These are phyloP conservation scores for Zopfochytrium polystomum DNA, from an alignment of 371 early-diverging fungal species.

Conservation along the genomic window DNA sequence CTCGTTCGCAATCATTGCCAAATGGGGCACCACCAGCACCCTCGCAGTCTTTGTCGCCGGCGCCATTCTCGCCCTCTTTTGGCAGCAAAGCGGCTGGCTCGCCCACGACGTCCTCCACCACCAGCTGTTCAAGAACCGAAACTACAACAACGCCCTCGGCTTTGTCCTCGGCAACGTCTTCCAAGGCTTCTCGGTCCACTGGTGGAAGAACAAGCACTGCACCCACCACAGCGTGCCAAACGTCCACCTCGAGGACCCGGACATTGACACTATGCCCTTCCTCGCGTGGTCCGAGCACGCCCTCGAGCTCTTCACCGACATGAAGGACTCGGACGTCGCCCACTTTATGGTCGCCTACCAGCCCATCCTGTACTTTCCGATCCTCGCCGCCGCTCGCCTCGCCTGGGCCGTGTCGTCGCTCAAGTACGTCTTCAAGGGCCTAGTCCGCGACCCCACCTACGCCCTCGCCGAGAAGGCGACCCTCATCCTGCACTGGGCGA, in stretches of 20 bases:
- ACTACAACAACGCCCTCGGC: conserved; percentile 61
- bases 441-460: conserved; percentile 43
- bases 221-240: conserved; percentile 85
- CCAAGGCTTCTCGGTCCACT: conserved; percentile 56
- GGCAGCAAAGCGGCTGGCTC: conserved; percentile 88
- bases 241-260: conserved; percentile 80
- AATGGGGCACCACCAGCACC: conserved; percentile 41
- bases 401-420: conserved; percentile 69
- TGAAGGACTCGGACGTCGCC: conserved; percentile 63
- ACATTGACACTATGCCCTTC: conserved; percentile 72
- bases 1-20: conserved; percentile 54
- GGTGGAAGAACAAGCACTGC: conserved; percentile 90
- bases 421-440: conserved; percentile 58
- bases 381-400: conserved; percentile 74
- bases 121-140: conserved; percentile 72
- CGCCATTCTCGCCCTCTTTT: conserved; percentile 68
- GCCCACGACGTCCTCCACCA: conserved; percentile 86
- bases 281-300: conserved; percentile 68
- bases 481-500: conserved; percentile 66
- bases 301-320: conserved; percentile 63
- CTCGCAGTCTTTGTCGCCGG: conserved; percentile 59
- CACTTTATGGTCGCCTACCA: conserved; percentile 75
- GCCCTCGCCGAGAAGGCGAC: conserved; percentile 55
- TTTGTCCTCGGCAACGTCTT: conserved; percentile 74
- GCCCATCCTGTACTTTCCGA: conserved; percentile 73